Evolutionary conservation across 371 early-diverging fungal genomes (phyloP).

Genomic region (Mucor plumbeus): DNA sequence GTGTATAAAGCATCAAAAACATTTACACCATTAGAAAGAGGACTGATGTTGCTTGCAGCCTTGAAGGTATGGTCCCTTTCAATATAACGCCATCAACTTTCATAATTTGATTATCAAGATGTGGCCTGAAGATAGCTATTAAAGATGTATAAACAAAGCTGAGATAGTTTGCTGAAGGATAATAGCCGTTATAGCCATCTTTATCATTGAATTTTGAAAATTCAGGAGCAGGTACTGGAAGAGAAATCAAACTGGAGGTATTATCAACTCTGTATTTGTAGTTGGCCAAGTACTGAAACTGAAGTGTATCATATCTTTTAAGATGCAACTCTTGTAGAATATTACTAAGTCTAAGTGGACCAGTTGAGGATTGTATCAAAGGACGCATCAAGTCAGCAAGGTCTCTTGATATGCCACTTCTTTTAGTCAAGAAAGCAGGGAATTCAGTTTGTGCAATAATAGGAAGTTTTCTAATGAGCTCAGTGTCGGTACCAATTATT

Average conservation of each 20-base stretch:
- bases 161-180: not conserved
- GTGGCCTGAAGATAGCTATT: not conserved
- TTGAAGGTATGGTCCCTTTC: not conserved
- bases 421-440: slow-evolving; percentile 26
- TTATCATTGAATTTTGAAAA: not conserved
- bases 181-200: not conserved
- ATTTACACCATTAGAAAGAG: not conserved
- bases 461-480: slow-evolving; percentile 20
- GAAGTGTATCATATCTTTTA: not conserved
- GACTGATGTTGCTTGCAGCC: not conserved
- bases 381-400: slow-evolving; percentile 19
- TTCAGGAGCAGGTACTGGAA: not conserved
- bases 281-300: not conserved
- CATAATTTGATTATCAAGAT: too few relatives aligned
- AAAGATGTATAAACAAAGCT: not conserved
- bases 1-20: slow-evolving; percentile 4
- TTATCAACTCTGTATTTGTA: not conserved
- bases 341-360: slow-evolving; percentile 13
- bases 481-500: not conserved
- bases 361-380: slow-evolving; percentile 19
- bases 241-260: not conserved
- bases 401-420: slow-evolving; percentile 23
- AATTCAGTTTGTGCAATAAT: slow-evolving; percentile 21
- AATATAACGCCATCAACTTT: not conserved
- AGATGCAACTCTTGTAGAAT: slow-evolving; percentile 23